A percentile compares a stretch with the other conserved stretches of the same genome.
These are phyloP conservation scores for Annulohypoxylon bovei DNA, from an alignment of 495 filamentous ascomycete species.

Conservation along the genomic window DNA sequence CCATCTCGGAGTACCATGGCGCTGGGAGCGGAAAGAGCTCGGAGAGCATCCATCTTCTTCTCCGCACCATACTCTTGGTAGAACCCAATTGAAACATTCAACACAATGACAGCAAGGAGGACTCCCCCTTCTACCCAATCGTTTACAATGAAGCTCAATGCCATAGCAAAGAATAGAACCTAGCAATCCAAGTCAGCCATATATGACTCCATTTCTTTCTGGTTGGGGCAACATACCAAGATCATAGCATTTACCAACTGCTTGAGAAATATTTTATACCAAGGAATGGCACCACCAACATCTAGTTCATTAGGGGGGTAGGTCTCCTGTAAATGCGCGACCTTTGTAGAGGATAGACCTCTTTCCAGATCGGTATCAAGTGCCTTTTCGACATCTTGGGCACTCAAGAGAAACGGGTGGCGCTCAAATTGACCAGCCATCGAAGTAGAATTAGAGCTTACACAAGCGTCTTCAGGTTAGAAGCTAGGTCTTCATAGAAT, in stretches of 20 bases:
- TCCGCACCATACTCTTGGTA: conserved; percentile 86
- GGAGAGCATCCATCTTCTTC: conserved; percentile 84
- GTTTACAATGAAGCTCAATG: conserved; percentile 77
- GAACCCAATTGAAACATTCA: conserved; percentile 84
- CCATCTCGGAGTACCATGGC: conserved; percentile 81
- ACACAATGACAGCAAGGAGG: conserved; percentile 78
- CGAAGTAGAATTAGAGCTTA: conserved; percentile 15
- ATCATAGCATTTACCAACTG: conserved; percentile 76
- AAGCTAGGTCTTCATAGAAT: conserved; percentile 19
- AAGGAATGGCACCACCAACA: conserved; percentile 66
- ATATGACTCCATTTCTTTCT: not conserved
- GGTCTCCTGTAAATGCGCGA: conserved; percentile 57
- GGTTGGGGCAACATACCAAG: conserved; percentile 55
- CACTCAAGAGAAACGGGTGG: conserved; percentile 63
- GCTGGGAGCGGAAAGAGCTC: conserved; percentile 79
- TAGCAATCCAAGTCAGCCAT: conserved; percentile 44
- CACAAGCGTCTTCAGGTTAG: conserved; percentile 21
- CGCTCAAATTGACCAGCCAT: conserved; percentile 57
- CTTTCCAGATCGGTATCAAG: conserved; percentile 66
- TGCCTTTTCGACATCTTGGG: conserved; percentile 61
- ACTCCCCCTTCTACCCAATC: conserved; percentile 89
- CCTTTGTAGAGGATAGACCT: conserved; percentile 63
- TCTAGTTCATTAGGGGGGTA: conserved; percentile 72
- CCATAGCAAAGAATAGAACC: conserved; percentile 88
- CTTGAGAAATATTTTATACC: conserved; percentile 73